Base-by-base conservation (phyloP, 2,329 filamentous ascomycete genomes). In the Chaetothyriales sp. region DNA sequence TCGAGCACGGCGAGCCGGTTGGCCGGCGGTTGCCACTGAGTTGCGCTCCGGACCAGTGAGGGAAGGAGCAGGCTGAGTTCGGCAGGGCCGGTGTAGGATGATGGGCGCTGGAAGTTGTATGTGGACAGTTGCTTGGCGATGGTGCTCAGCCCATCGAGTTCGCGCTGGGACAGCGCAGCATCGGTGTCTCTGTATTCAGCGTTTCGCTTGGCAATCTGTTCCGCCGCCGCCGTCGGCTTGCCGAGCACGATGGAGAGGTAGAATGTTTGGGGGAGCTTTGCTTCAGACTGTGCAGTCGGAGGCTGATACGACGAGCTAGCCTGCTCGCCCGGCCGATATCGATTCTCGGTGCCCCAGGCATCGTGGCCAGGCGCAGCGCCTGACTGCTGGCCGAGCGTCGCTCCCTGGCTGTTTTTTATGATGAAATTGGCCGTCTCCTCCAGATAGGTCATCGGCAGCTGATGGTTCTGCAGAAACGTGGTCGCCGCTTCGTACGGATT, bases 391-490 rank as follows among this genome's bases (percentile, higher is more conserved):
- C 88, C 88, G n/a, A 95, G 70, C 0, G 83, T 87, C 6, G 88
- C 85, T 2, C 89, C 89, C 69, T 90, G 81, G 0, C 89, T 94
- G 63, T 97, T 97, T 51, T 85, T 77, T 8, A 85, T 79, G 60
- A 98, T 95, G 67, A 95, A 97, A 59, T 92, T 86, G 5, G 89
- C 87, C 15, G 95, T 89, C 64, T 89, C 86, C 60, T 97, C 90
- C 13, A 95, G 76, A 64, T 95, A 97, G 2, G 78, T 81, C 51
- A 94, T 77, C 1, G 90, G 87, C 1, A 97, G 76, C 63, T 95
- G 85, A 61, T 97, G 94, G 63, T 89, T 82, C 61, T 83, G 78
- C 47, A 97, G 82, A 60, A 97, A 98, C 64, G 88, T 95, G 37
- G 85, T 87, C 0, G 92, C 90, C 2, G 85, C 83, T 61, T 95